These are phyloP conservation scores for Populus alba DNA, from an alignment of 345 rosid species.

Conservation along the genomic window DNA sequence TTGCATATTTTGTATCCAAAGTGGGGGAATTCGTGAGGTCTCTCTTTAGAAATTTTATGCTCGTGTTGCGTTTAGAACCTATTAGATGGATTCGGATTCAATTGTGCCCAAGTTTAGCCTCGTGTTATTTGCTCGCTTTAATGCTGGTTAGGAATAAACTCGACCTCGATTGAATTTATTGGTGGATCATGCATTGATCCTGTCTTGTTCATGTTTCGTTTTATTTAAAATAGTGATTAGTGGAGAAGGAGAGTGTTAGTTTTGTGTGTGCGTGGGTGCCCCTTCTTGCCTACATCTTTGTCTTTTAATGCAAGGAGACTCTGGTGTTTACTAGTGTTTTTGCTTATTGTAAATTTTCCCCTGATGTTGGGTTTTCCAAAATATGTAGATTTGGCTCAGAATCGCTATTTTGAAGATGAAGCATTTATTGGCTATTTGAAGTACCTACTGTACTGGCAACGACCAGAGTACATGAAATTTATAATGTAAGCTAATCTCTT, in stretches of 20 bases:
- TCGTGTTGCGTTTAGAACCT: neutral
- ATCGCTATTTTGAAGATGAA: slow-evolving; percentile 96
- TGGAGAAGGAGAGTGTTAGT: neutral
- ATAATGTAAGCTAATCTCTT: slow-evolving; percentile 63
- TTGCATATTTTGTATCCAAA: neutral
- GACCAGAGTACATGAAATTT: slow-evolving; percentile 80
- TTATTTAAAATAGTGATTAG: neutral
- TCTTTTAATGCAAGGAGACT: neutral
- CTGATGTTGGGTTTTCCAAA: slow-evolving; percentile 11
- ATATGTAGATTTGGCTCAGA: slow-evolving; percentile 92
- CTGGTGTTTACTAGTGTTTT: neutral
- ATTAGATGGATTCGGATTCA: neutral
- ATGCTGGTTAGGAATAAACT: neutral
- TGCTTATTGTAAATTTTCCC: neutral
- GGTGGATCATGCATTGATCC: neutral
- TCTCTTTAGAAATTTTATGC: neutral
- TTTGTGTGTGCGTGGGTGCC: neutral
- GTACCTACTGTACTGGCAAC: slow-evolving; percentile 96
- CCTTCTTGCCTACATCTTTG: neutral
- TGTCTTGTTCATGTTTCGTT: neutral
- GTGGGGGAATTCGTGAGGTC: neutral
- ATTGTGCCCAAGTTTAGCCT: neutral
- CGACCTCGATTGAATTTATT: neutral
- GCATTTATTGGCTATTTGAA: slow-evolving; percentile 95
- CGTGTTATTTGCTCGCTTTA: neutral